phyloP scores from a whole-genome alignment of 305 asterid genomes.

The Coffea humblotiana region DNA sequence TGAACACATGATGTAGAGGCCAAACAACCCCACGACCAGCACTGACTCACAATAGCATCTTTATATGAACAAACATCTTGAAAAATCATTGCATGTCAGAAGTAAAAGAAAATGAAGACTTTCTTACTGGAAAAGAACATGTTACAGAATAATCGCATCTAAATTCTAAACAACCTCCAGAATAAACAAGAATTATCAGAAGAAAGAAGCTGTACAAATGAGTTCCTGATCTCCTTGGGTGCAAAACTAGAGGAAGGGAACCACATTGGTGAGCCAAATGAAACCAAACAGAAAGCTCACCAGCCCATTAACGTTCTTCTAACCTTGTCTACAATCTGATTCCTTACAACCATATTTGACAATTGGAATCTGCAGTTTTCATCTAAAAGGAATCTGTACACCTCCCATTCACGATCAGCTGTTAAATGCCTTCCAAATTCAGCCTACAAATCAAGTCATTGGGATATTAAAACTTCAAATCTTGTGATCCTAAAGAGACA shows the following conservation, averaged over 20 bases:
- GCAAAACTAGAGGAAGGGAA: not conserved
- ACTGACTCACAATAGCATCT: not conserved
- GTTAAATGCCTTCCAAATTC: slow-evolving; percentile 77
- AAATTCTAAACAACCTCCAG: not conserved
- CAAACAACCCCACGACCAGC: not conserved
- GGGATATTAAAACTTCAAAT: slow-evolving; percentile 6
- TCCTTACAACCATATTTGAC: slow-evolving; percentile 44
- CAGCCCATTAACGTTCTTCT: slow-evolving; percentile 86
- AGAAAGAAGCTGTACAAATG: slow-evolving; percentile 8
- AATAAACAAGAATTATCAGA: not conserved
- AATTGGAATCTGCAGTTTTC: slow-evolving; percentile 55
- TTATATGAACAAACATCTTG: not conserved
- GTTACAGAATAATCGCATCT: not conserved
- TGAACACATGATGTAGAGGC: not conserved
- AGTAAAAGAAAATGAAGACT: not conserved
- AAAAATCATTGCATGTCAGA: not conserved
- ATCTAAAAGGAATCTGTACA: slow-evolving; percentile 73
- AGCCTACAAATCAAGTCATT: slow-evolving; percentile 44
- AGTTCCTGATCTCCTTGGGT: not conserved
- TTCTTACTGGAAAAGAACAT: not conserved
- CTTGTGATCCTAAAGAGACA: not conserved
- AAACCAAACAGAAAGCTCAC: slow-evolving; percentile 43
- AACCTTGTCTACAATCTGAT: slow-evolving; percentile 77
- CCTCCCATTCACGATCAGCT: slow-evolving; percentile 78
- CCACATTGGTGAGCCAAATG: not conserved